Evolutionary conservation across 371 early-diverging fungal genomes (phyloP), one percentile per base, ranked within the genome.

Genomic region (Actinomucor elegans): DNA sequence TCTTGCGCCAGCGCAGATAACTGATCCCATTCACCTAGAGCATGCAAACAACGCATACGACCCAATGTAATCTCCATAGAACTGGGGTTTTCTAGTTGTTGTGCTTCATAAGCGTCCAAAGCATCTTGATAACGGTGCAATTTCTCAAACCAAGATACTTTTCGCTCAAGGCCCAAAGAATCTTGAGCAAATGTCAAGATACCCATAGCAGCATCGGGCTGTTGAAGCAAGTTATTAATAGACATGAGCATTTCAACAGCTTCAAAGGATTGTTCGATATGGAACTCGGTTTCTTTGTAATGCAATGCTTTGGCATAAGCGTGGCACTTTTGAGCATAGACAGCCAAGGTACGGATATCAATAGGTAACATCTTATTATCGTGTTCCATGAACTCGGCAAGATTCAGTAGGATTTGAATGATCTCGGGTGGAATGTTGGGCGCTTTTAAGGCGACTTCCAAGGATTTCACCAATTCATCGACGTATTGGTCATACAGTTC

Each of bases 341-440:
- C 75, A 9, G 96, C 97, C 23, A 98, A 74, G 0, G 90, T 91
- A 32, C 92, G 84, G 40, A 96, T 89, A 56, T 94, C 94, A 44
- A 98, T 96, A 1, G 97, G 96, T 5, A 97, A 75, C 27, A 94
- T 86, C 62, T 94, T 94, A 65, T 94, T 96, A 66, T 97, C 96
- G 52, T 94, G 96, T 70, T 99, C 98, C 98, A 99, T 96, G 57
- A 94, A 97, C 69, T 97, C 99, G 17, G 97, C 97, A 18, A 99
- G 81, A 53, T 96, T 93, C 27, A 99, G 79, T 15, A 99, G 73
- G 0, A 87, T 88, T 66, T 94, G 95, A 48, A 95, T 79, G 45
- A 95, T 90, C 61, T 99, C 97, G 1, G 94, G 89, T 6, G 98
- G 94, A 33, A 93, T 93, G 34, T 87, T 91, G 8, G 87, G 83